A percentile compares a stretch with the other conserved stretches of the same genome.
Conservation (phyloP, 169 alveolate genomes). For the Eimeria sp. region DNA sequence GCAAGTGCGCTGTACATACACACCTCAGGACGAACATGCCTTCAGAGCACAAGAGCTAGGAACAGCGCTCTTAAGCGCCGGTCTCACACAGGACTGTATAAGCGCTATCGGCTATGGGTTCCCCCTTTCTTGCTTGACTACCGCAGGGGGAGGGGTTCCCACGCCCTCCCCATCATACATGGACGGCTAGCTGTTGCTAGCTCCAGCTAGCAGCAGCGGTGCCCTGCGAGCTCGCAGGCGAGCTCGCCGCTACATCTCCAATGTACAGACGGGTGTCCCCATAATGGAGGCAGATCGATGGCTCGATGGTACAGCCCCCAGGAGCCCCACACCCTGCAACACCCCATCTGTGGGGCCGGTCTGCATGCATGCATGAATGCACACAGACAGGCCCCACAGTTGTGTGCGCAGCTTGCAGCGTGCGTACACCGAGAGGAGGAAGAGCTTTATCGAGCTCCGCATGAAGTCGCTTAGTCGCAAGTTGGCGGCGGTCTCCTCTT, state of each 20-base stretch:
- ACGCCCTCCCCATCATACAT: not conserved
- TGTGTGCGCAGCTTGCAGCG: conserved; percentile 1
- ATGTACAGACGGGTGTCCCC: not conserved
- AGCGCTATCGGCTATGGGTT: not conserved
- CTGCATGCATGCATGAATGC: not conserved
- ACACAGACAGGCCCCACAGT: not conserved
- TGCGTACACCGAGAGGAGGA: not conserved
- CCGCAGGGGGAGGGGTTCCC: not conserved
- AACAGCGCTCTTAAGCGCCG: not conserved
- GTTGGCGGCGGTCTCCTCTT: not conserved
- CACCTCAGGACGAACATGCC: not conserved
- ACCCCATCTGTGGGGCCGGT: not conserved
- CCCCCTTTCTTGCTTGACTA: not conserved
- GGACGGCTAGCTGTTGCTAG: conserved; percentile 3
- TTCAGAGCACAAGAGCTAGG: not conserved
- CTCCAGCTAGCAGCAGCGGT: not conserved
- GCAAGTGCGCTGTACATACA: not conserved
- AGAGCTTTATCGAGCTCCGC: not conserved
- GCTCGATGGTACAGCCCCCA: not conserved
- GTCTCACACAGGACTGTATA: not conserved
- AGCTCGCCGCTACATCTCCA: not conserved
- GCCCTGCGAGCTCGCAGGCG: not conserved
- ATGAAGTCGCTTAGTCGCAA: not conserved
- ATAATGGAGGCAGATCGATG: not conserved
- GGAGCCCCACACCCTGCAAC: conserved; percentile 3